These are phyloP conservation scores for Cercospora sp. DNA, from an alignment of 2,329 filamentous ascomycete genomes.

Conservation along the genomic window DNA sequence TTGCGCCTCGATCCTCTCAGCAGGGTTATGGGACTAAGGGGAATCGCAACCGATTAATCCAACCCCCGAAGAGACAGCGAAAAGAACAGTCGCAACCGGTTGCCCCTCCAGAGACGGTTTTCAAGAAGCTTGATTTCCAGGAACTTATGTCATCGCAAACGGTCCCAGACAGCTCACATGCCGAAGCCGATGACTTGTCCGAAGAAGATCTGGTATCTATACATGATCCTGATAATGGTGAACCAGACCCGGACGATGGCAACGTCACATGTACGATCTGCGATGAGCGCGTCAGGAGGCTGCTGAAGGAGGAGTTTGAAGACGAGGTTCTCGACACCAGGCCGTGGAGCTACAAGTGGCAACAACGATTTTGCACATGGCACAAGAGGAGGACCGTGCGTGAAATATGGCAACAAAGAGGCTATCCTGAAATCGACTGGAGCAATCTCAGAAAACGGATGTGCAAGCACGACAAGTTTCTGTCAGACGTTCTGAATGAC, in stretches of 20 bases:
- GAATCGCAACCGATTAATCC: neutral
- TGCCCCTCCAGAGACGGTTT: neutral
- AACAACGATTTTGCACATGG: slow-evolving; percentile 38
- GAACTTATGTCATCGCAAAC: neutral
- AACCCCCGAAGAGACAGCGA: neutral
- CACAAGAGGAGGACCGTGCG: slow-evolving; percentile 35
- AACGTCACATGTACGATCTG: slow-evolving; percentile 32
- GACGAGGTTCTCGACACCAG: slow-evolving; percentile 26
- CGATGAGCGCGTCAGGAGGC: slow-evolving; percentile 23
- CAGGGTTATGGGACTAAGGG: slow-evolving; percentile 4
- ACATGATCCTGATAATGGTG: slow-evolving; percentile 16
- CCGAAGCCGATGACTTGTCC: neutral
- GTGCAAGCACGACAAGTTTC: slow-evolving; percentile 27
- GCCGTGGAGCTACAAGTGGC: slow-evolving; percentile 35
- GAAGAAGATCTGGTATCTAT: slow-evolving; percentile 2
- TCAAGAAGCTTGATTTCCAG: slow-evolving; percentile 9
- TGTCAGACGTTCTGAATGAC: slow-evolving; percentile 33
- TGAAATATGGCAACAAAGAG: slow-evolving; percentile 32
- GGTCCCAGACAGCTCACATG: neutral
- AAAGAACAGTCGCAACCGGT: neutral
- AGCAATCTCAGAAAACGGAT: slow-evolving; percentile 30
- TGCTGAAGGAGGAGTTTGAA: slow-evolving; percentile 37
- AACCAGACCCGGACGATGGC: slow-evolving; percentile 17
- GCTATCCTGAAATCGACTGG: slow-evolving; percentile 41
- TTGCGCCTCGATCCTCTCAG: slow-evolving; percentile 2